Evolutionary conservation across 768 basidiomycete genomes (phyloP), one percentile per base, ranked within the genome.

Genomic region (Ramaria sp.): DNA sequence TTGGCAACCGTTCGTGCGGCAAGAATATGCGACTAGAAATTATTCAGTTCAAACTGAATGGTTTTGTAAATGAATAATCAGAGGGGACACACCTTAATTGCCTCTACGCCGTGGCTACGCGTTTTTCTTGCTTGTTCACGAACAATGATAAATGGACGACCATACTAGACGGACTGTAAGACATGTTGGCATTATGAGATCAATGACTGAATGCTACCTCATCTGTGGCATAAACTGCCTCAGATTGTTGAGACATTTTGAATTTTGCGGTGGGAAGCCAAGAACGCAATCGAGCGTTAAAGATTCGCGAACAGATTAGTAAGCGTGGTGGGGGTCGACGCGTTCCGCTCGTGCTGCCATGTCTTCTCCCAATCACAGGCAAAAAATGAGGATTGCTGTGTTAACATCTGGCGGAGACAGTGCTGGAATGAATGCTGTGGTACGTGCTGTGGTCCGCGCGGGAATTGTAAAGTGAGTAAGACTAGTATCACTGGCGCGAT

Each of bases 381-480:
- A 13, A 51, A 64, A 53, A 50, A 91, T 93, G 83, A 93, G 91
- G 75, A 80, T 96, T 67, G 95, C 94, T 0, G 86, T 95, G 51
- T 81, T 98, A 61, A 99, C 96, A 1, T 90, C 87, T 2, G 96
- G 95, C 47, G 95, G 96, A 66, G 96, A 99, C 76, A 91, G 89
- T 72, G 94, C 96, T 53, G 96, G 96, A 65, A 91, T 93, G 91
- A 94, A 95, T 67, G 91, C 92, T 33, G 90, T 84, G 55, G 95
- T 99, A 53, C 88, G 96, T 63, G 79, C 93, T 0, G 86, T 93
- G 47, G 95, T 98, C 61, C 92, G 92, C 72, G 83, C 83, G 62
- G 92, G 86, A 34, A 96, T 99, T 62, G 76, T 92, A 60, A 86
- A 86, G 93, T 93, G 66, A 62, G 82, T 71, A 0, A 20, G 37